phyloP scores from a whole-genome alignment of 768 basidiomycete species.

The Boletus rubroflammeus region DNA sequence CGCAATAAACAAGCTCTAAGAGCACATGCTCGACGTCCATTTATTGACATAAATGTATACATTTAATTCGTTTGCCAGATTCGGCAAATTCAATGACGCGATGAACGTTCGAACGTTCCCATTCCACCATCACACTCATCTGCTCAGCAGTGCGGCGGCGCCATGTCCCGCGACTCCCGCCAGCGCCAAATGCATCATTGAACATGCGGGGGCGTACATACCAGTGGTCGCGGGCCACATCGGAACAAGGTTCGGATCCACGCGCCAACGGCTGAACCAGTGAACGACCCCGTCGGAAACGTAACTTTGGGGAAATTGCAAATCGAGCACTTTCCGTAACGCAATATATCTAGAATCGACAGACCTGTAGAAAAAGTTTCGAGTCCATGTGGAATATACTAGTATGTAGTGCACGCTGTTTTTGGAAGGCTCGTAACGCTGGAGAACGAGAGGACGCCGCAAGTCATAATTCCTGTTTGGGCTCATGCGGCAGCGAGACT shows the following conservation, averaged over 20 bases:
- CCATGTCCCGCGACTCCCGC: too few species aligned
- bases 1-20: not conserved
- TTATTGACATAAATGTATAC: not conserved
- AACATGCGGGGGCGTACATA: not conserved
- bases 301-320: conserved; percentile 33
- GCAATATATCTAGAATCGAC: conserved; percentile 2
- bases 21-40: conserved; percentile 14
- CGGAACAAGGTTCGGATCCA: conserved; percentile 11
- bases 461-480: not conserved
- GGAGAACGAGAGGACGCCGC: not conserved
- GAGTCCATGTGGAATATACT: not conserved
- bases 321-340: conserved; percentile 37
- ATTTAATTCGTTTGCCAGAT: not conserved
- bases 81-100: not conserved
- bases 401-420: not conserved
- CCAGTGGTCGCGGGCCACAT: conserved; percentile 3
- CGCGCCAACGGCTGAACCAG: conserved; percentile 17
- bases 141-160: too few species aligned
- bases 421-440: conserved; percentile 2
- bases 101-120: too few species aligned
- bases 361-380: not conserved
- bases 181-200: too few species aligned
- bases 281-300: conserved; percentile 34
- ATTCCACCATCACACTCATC: too few species aligned
- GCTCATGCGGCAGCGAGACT: conserved; percentile 17